Base-by-base conservation (phyloP, 805 yeast genomes). In the Pichia membranifaciens region DNA sequence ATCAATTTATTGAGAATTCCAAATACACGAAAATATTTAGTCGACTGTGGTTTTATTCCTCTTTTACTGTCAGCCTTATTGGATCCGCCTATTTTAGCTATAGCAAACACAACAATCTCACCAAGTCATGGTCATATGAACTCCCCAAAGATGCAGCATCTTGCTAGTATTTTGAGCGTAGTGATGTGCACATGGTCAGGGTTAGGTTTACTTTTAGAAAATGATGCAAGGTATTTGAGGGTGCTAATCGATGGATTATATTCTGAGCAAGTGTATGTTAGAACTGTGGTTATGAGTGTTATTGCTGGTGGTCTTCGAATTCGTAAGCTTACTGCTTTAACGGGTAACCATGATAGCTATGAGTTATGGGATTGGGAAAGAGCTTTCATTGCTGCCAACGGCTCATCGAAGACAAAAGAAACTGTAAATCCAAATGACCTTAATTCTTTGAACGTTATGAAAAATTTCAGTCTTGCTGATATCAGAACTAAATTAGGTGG, bases 151-250 rank as follows among this genome's bases (percentile, higher is more conserved):
- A 66, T 88, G 25, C 84, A 82, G 48, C 75, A 73, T 49, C 69
- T 79, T 13, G 78, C 89, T 0, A 72, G 76, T 38, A 69, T 87
- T 8, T 61, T 91, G 2, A 67, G 84, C 0, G 61, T 75, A 4
- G 66, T 87, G 21, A 64, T 91, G 42, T 84, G 87, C 51, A 73
- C 80, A 31, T 83, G 91, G 79, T 72, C 84, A 12, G 99, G 99
- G 0, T 58, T 89, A 10, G 73, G 82, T 50, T 76, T 83, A 15
- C 76, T 82, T 55, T 74, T 84, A 1, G 71, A 75, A 47, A 70
- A 81, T 53, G 66, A 79, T 49, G 82, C 78, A 51, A 67, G 69
- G 47, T 74, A 82, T 9, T 59, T 90, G 20, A 69, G 67, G 37
- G 78, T 79, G 45, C 66, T 90, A 25, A 65, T 90, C 2, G 64